These are phyloP conservation scores for Allium sativum DNA, from an alignment of 106 monocot species.

Conservation along the genomic window DNA sequence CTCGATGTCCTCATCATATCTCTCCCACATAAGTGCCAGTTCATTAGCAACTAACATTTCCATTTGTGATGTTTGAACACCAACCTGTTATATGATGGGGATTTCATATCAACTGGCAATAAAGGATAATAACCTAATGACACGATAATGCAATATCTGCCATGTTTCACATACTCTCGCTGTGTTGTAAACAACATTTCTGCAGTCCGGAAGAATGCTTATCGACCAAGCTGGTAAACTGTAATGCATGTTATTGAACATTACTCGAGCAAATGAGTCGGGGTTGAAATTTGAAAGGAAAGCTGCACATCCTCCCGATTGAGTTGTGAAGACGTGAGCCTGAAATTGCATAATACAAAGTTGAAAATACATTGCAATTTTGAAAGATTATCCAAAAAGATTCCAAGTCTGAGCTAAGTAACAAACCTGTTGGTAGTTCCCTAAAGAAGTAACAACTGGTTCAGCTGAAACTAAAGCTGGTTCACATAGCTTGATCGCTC, in stretches of 20 bases:
- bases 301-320: conserved; percentile 75
- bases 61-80: conserved; percentile 93
- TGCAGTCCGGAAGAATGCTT: conserved; percentile 96
- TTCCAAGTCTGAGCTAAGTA: background rate
- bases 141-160: too few relatives aligned
- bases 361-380: too few relatives aligned
- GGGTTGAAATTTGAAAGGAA: conserved; percentile 83
- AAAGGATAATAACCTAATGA: too few relatives aligned
- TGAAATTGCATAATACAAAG: conserved; percentile 12
- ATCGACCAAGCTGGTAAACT: conserved; percentile 92
- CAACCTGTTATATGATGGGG: conserved; percentile 32
- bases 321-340: conserved; percentile 73
- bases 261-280: conserved; percentile 52
- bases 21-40: conserved; percentile 72
- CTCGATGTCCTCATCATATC: conserved; percentile 79
- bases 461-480: conserved; percentile 74
- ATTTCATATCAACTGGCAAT: too few relatives aligned
- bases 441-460: conserved; percentile 59
- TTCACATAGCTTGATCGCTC: conserved; percentile 87
- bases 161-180: conserved; percentile 53
- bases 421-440: conserved; percentile 67
- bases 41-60: conserved; percentile 52
- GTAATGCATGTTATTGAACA: conserved; percentile 89
- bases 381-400: background rate
- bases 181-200: conserved; percentile 81